A percentile compares a stretch with the other conserved stretches of the same genome.
Conservation (phyloP, 148 eudicot genomes). For the Fagopyrum homotropicum region DNA sequence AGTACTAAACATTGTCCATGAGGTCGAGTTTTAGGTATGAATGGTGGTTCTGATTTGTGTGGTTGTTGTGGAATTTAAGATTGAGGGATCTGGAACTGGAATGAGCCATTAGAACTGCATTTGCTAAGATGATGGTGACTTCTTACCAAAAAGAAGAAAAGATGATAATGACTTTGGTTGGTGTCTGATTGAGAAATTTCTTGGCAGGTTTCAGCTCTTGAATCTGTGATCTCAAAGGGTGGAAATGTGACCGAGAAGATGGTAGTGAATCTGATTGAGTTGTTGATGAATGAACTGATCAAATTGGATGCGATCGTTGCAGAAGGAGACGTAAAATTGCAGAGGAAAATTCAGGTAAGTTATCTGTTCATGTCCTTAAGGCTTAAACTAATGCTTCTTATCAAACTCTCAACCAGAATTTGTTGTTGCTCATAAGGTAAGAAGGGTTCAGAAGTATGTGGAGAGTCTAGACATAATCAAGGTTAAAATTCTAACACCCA, state of each 20-base stretch:
- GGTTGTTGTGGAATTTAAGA: neutral
- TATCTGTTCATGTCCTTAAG: too few relatives aligned
- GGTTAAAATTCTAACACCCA: constrained; percentile 41
- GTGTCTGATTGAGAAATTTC: neutral
- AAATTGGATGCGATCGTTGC: constrained; percentile 62
- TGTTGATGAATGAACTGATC: constrained; percentile 73
- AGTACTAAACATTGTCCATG: neutral
- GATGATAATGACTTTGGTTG: neutral
- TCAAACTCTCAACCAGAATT: neutral
- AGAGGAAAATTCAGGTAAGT: constrained; percentile 80
- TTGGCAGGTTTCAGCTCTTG: constrained; percentile 64
- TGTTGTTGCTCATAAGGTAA: constrained; percentile 35
- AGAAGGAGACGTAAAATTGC: constrained; percentile 77
- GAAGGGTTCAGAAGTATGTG: constrained; percentile 78
- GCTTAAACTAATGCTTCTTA: neutral
- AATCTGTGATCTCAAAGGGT: constrained; percentile 58
- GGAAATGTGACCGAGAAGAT: constrained; percentile 66
- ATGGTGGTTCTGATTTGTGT: neutral
- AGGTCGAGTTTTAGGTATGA: neutral
- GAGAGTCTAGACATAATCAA: constrained; percentile 77
- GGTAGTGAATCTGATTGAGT: constrained; percentile 44
- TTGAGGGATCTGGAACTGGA: neutral
- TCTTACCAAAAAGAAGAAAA: too few relatives aligned
- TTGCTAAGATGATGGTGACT: neutral
- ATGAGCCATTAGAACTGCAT: neutral